Percentiles rank a stretch among this genome's conserved stretches.
Conservation (phyloP, 768 basidiomycete genomes). For the Fomitopsis serialis region DNA sequence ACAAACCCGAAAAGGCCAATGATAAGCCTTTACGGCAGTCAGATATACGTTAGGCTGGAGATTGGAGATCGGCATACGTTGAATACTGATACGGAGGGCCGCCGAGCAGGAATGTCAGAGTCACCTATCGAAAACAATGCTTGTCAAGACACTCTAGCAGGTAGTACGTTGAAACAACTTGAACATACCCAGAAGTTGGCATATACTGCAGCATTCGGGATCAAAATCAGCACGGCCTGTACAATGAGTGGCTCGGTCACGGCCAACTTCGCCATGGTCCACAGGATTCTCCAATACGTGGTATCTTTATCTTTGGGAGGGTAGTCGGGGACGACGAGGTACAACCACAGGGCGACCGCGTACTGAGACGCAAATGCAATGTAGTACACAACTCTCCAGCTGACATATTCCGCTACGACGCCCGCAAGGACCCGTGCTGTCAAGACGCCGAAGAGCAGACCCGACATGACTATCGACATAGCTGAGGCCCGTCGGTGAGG, state of each 20-base stretch:
- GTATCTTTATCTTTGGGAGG: conserved; percentile 65
- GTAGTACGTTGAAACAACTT: no score
- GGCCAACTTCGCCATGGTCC: conserved; percentile 71
- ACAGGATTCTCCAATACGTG: conserved; percentile 63
- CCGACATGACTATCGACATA: conserved; percentile 64
- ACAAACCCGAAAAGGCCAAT: conserved; percentile 47
- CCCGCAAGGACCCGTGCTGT: conserved; percentile 72
- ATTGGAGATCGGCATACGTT: conserved; percentile 37
- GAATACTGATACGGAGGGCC: conserved; percentile 73
- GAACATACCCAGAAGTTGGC: conserved; percentile 32
- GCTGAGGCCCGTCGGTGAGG: conserved; percentile 67
- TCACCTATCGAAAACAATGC: no score
- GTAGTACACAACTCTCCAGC: conserved; percentile 76
- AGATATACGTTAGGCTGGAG: background rate
- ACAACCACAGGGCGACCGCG: conserved; percentile 53
- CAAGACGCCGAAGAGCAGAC: conserved; percentile 66
- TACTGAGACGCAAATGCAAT: conserved; percentile 68
- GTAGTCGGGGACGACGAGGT: conserved; percentile 71
- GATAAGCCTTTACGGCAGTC: conserved; percentile 33
- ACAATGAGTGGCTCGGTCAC: conserved; percentile 76
- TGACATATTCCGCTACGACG: conserved; percentile 63
- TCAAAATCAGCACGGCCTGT: conserved; percentile 57
- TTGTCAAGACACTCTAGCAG: no score
- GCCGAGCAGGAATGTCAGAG: conserved; percentile 79
- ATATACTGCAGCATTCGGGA: conserved; percentile 55